Base-by-base conservation (phyloP, 1,284 basidiomycete species). In the Sporisorium iseilematis-ciliati region DNA sequence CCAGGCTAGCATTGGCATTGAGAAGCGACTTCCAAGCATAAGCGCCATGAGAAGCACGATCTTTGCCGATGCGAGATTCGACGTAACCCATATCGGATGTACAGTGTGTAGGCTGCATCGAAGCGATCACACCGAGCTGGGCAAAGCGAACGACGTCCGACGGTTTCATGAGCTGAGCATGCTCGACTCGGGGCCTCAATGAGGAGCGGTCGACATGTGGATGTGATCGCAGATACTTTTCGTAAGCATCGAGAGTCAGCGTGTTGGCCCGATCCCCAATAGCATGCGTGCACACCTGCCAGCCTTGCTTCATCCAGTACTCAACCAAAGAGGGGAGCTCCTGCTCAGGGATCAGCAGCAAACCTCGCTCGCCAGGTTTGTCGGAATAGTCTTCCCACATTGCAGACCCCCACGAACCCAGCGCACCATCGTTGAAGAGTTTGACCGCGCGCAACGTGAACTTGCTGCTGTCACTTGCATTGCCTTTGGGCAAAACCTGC, bases 191-290 rank as follows among this genome's bases (percentile, higher is more conserved):
- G 1, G 92, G 91, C 20, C 94, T 88, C 79, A 89, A 88, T 46
- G 31, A 65, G 55, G 21, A 57, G 11, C 25, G 31, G 23, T 35
- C 42, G 12, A 53, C 50, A 1, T 23, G 16, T 1, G 64, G 40
- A 56, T 59, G 55, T 4, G 61, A 52, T 21, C 35, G 16, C 26
- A 81, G 57, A 21, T 69, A 64, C 8, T 56, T n/a, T 46, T 80
- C 65, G 56, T 82, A 81, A 1, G 81, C 77, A 26, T 81, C 79
- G 21, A 97, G 88, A 0, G 93, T 90, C 21, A 92, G 88, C 43
- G 91, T 88, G 83, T 95, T 96, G 33, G 93, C 94, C 49, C 90
- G 89, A 81, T 97, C 95, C 1, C 95, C 95, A 26, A 97, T 97
- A 57, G 92, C 93, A 81, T 97, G 64, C 83, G 86, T 85, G 86